phyloP scores from a whole-genome alignment of 2,329 filamentous ascomycete genomes.

The Zopfia rhizophila region DNA sequence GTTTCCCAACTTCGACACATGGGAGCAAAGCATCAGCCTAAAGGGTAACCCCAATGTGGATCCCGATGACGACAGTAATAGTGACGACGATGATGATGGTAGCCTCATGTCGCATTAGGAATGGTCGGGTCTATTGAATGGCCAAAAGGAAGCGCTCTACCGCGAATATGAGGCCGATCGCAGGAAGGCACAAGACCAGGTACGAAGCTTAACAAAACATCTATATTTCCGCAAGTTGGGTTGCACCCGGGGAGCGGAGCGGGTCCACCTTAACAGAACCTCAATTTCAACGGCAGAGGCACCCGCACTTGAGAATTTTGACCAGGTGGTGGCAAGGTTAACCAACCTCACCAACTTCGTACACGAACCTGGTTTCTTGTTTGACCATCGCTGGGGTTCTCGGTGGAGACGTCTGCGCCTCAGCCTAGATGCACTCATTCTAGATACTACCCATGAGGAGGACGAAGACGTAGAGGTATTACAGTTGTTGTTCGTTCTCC shows the following conservation, averaged over 20 bases:
- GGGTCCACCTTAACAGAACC: conserved; percentile 2
- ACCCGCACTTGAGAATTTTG: conserved; percentile 3
- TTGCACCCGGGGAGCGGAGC: no score
- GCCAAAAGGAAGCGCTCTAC: conserved; percentile 11
- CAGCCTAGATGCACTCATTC: conserved; percentile 3
- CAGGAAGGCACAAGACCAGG: conserved; percentile 9
- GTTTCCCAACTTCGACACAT: conserved; percentile 8
- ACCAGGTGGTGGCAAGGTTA: conserved; percentile 9
- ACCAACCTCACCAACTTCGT: conserved; percentile 10
- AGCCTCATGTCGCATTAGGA: conserved; percentile 3
- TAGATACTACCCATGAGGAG: conserved; percentile 3
- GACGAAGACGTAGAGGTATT: conserved; percentile 17
- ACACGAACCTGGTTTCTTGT: conserved; percentile 10
- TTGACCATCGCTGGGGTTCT: conserved; percentile 7
- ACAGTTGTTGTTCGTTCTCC: conserved; percentile 15
- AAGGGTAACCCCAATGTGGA: conserved; percentile 3
- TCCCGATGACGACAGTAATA: conserved; percentile 3
- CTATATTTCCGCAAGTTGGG: no score
- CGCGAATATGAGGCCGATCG: no score
- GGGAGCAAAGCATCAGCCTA: conserved; percentile 10
- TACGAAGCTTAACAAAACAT: conserved; percentile 10
- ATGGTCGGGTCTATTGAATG: background rate
- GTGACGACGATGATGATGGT: conserved; percentile 8
- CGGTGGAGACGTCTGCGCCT: conserved; percentile 11
- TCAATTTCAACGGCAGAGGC: conserved; percentile 1